A percentile compares a stretch with the other conserved stretches of the same genome.
Evolutionary conservation across 164 flowering plant species (phyloP).

Genomic region (Warburgia ugandensis): DNA sequence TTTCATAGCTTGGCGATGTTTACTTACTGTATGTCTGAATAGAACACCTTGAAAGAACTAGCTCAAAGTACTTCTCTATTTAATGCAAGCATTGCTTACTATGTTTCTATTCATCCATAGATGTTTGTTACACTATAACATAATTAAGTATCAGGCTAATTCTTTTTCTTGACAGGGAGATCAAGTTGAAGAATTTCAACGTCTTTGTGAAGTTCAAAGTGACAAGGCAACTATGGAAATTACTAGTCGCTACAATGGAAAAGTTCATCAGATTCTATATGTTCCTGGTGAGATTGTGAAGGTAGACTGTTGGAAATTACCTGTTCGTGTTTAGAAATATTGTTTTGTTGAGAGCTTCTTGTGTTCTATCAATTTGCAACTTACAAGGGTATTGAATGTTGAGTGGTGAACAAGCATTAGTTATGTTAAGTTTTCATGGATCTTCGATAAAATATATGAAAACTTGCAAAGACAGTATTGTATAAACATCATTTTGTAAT

Average conservation of each 20-base stretch:
- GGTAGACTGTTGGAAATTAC: constrained; percentile 29
- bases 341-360: not conserved
- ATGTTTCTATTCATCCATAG: not conserved
- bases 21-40: too few relatives aligned
- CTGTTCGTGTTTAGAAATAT: not conserved
- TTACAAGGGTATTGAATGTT: too few relatives aligned
- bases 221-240: constrained; percentile 99
- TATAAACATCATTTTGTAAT: not conserved
- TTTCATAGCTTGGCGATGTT: too few relatives aligned
- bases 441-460: too few relatives aligned
- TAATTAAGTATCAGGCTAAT: not conserved
- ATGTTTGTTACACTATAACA: not conserved
- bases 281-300: constrained; percentile 82
- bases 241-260: constrained; percentile 94
- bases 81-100: too few relatives aligned
- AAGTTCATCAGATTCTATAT: constrained; percentile 51
- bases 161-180: constrained; percentile 61
- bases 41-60: too few relatives aligned
- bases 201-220: constrained; percentile 97
- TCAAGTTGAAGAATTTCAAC: constrained; percentile 83
- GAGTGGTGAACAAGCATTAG: too few relatives aligned
- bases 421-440: too few relatives aligned
- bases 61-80: too few relatives aligned
- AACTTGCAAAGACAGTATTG: not conserved
- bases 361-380: not conserved